Evolutionary conservation across 2,329 filamentous ascomycete genomes (phyloP), one percentile per base, ranked within the genome.

Genomic region (Fusarium keratoplasticum): DNA sequence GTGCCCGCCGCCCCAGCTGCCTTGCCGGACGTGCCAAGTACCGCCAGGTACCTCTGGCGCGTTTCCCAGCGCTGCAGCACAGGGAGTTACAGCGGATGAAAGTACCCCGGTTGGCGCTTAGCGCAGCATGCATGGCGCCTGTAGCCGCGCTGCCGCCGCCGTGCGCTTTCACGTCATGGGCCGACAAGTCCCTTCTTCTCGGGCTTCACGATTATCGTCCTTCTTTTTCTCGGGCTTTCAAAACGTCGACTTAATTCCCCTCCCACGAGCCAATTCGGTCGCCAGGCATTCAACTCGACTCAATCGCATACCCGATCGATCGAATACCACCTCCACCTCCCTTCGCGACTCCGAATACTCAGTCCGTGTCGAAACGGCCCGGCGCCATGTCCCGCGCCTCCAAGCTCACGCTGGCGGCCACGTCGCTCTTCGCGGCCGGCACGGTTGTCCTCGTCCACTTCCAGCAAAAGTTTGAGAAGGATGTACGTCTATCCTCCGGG

Each of bases 401-500:
- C 20, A 97, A 98, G 81, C 83, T 96, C 75, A 98, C 96, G 16
- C 87, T 99, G 29, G 87, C 91, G 61, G 90, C 89, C 52, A 98
- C 95, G 1, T 93, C 94, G 36, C 84, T 94, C 73, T 92, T 94
- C 77, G 93, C 96, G 29, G 88, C 90, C 61, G 87, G 89, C 73
- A 97, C 95, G 57, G 91, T 99, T 72, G 86, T 91, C 75, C 91
- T 97, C 77, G 96, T 99, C 55, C 96, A 99, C 82, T 95, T 93
- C 84, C 91, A 95, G 77, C 96, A 99, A 82, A 91, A 92, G 79
- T 88, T 89, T 36, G 96, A 99, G 81, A 92, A 94, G 87, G 89
- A 90, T 74, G 96, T 98, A 87, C 70, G 91, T 85, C 20, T 33
- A 22, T 35, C 42, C 52, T 18, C 11, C 8, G 2, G 20, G 13